phyloP scores from a whole-genome alignment of 2,329 filamentous ascomycete species.

The Fusarium sp. region DNA sequence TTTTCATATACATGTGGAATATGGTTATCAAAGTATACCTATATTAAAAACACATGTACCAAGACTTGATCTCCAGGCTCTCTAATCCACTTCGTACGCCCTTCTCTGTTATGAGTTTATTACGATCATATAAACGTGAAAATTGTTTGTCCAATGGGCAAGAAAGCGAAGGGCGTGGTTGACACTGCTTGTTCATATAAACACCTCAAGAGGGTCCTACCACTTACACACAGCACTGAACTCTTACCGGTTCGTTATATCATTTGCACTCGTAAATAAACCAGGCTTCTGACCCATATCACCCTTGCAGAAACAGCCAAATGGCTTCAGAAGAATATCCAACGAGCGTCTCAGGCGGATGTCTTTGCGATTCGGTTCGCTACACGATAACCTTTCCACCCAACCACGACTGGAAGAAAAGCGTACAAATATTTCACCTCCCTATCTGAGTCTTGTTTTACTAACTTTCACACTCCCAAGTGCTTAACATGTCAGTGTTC shows the following conservation, averaged over 20 bases:
- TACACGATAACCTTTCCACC: constrained; percentile 62
- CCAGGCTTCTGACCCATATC: not conserved
- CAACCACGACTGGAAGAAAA: constrained; percentile 59
- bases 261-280: constrained; percentile 1
- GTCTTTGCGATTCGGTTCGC: constrained; percentile 64
- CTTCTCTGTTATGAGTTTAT: constrained; percentile 24
- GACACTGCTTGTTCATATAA: constrained; percentile 45
- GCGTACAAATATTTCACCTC: constrained; percentile 49
- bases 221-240: constrained; percentile 8
- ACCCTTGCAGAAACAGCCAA: not conserved
- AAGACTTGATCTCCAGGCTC: constrained; percentile 9
- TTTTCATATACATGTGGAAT: not conserved
- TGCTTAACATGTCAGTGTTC: constrained; percentile 66
- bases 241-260: constrained; percentile 7
- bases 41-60: not conserved
- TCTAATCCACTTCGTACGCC: constrained; percentile 10
- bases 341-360: constrained; percentile 62
- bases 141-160: not conserved
- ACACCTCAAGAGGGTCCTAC: constrained; percentile 12
- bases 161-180: constrained; percentile 48
- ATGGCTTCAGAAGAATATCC: constrained; percentile 50
- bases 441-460: not conserved
- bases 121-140: constrained; percentile 10
- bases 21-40: not conserved
- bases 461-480: constrained; percentile 45